Conservation (phyloP, 352 stramenopile species). For the Phytophthora vignae region DNA sequence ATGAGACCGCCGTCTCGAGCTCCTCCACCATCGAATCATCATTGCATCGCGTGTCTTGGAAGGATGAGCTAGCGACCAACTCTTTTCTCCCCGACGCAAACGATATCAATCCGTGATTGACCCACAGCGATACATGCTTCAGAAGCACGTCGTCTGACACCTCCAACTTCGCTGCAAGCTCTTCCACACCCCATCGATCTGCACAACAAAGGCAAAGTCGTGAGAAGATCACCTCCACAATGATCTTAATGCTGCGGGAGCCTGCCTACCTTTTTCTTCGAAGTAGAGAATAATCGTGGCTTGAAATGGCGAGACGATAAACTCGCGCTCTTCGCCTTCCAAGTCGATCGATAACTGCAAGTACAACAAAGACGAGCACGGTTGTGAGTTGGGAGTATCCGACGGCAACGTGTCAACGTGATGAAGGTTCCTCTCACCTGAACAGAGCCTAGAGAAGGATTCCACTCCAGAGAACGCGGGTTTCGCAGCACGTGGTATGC, state of each 20-base stretch:
- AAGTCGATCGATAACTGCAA: conserved; percentile 89
- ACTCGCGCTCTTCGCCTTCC: conserved; percentile 81
- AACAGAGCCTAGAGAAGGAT: conserved; percentile 94
- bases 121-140: conserved; percentile 72
- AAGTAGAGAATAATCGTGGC: conserved; percentile 97
- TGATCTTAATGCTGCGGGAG: not conserved
- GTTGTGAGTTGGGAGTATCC: not conserved
- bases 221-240: not conserved
- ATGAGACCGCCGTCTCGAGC: conserved; percentile 88
- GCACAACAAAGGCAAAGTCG: conserved; percentile 1
- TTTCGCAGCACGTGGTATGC: conserved; percentile 96
- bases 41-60: conserved; percentile 54
- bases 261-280: conserved; percentile 81
- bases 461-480: conserved; percentile 93
- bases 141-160: conserved; percentile 64
- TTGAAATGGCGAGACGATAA: conserved; percentile 92
- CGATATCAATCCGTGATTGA: conserved; percentile 72
- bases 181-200: conserved; percentile 69
- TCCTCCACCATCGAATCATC: conserved; percentile 56
- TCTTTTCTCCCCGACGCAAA: conserved; percentile 54
- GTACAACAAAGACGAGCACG: not conserved
- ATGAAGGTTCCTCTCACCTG: conserved; percentile 55
- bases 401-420: not conserved
- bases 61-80: conserved; percentile 52
- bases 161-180: conserved; percentile 67